phyloP scores from a whole-genome alignment of 2,329 filamentous ascomycete genomes.

The Onygenales sp. region DNA sequence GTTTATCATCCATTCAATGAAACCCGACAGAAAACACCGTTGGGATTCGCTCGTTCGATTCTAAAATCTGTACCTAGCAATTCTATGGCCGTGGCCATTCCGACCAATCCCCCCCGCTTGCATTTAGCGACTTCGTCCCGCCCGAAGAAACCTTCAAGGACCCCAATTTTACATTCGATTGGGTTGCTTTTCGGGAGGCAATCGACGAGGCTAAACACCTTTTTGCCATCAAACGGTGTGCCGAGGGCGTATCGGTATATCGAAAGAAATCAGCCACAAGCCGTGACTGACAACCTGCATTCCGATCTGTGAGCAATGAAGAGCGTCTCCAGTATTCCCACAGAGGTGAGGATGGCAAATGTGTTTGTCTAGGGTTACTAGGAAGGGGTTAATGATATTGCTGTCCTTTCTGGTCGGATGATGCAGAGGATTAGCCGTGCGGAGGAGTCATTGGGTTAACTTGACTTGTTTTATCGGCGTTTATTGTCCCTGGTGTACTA shows the following conservation, averaged over 20 bases:
- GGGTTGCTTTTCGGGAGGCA: background rate
- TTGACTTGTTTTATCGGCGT: too few species aligned
- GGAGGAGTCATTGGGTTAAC: too few species aligned
- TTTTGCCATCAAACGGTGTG: background rate
- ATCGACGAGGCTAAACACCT: background rate
- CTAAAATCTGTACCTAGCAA: background rate
- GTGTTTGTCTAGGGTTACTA: too few species aligned
- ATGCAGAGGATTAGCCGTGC: too few species aligned
- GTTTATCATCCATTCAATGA: background rate
- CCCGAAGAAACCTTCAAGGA: background rate
- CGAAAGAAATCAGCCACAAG: background rate
- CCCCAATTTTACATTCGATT: background rate
- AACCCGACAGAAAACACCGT: background rate
- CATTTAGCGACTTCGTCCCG: background rate
- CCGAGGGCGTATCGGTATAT: background rate
- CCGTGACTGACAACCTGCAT: too few species aligned
- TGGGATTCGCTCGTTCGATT: background rate
- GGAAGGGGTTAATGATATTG: too few species aligned
- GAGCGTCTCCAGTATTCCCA: too few species aligned
- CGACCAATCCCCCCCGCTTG: background rate
- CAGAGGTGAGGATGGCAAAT: too few species aligned
- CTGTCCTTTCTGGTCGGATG: too few species aligned
- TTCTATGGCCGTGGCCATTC: background rate
- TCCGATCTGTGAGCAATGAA: too few species aligned
- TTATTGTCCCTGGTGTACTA: too few species aligned